Base-by-base conservation (phyloP, 345 rosid genomes). In the Lepidium africanum region DNA sequence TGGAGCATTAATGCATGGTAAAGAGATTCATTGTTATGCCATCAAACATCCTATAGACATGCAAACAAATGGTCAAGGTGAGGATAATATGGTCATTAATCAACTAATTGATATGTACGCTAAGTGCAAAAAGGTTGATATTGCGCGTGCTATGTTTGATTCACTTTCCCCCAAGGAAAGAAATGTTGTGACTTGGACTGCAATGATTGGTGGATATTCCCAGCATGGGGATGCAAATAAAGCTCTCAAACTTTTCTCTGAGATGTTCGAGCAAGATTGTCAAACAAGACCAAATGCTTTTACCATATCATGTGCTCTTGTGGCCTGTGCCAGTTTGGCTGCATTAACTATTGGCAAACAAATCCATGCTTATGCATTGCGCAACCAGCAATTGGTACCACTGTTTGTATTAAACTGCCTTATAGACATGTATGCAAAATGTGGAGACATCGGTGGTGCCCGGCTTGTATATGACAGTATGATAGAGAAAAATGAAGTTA, bases 161-260 rank as follows among this genome's bases (percentile, higher is more conserved):
- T 78, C 78, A 40, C 36, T 84, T 17, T 42, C 81, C 33, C 73
- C 75, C 38, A 53, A 57, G 9, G 74, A 81, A 12, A 84, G 87
- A 58, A 80, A 88, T 68, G 92, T 91, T 30, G 96, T 84, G 62
- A 88, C 90, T 16, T 91, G 97, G 97, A 91, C 96, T 13, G 86
- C 69, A 38, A 84, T 88, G 87, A 88, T 91, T 16, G 91, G 93
- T 19, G 93, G 97, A n/a, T 85, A 85, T 66, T 84, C 93, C 16
- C 97, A 91, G 73, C 86, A 85, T 43, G 97, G 90, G 30, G 93
- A 85, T 73, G 88, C 93, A 4, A 88, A 83, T 54, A 80, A 84
- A 65, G 93, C 96, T 21, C 73, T 91, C 36, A 59, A 81, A 64
- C 84, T 88, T 37, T 84, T 91, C 48, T 68, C 90, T 21, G 75